Evolutionary conservation across 139 green algal genomes (phyloP), one percentile per base, ranked within the genome.

Genomic region (Raphidocelis subcapitata): DNA sequence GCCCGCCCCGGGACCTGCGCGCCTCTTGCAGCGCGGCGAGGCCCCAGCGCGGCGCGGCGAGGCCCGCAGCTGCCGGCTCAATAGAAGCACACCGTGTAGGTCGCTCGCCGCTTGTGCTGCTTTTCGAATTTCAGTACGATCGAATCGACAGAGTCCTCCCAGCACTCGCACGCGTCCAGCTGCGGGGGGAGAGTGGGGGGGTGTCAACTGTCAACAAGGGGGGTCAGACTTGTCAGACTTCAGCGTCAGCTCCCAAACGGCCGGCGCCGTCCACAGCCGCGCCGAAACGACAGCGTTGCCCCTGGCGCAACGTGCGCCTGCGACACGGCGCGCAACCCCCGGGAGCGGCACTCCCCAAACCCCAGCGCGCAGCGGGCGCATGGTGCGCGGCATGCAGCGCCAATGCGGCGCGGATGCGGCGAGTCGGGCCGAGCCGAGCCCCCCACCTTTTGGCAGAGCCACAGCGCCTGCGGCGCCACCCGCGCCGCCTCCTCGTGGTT

Each of bases 81-180:
- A 65, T 87, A 89, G 62, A 86, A 91, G 75, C 84, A 92, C 14
- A 95, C 74, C 14, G 82, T 91, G 73, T 95, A 95, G 3, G 87
- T 69, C 20, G 85, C 76, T 32, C 79, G 67, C 21, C 85, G 68
- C 1, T 82, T 73, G 8, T 79, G 86, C 73, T 91, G 75, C 18
- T 68, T 26, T 47, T 88, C 77, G 67, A 94, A 96, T 12, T 65
- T 15, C 1, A 75, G 77, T 12, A 94, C 47, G 36, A 94, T 82
- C 8, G 79, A 77, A n/a, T 94, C 90, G 2, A 92, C 55, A 3
- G 82, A 73, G 23, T 86, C 83, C 82, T 94, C 87, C 90, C 90
- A 95, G 29, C 87, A 87, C 1, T 83, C 79, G 33, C 41, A 74
- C 2, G 71, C 74, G 44, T 85, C 80, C 44, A 94, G 36, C 83